A percentile compares a stretch with the other conserved stretches of the same genome.
phyloP scores from a whole-genome alignment of 2,329 filamentous ascomycete genomes.

The Eutypella sp. region DNA sequence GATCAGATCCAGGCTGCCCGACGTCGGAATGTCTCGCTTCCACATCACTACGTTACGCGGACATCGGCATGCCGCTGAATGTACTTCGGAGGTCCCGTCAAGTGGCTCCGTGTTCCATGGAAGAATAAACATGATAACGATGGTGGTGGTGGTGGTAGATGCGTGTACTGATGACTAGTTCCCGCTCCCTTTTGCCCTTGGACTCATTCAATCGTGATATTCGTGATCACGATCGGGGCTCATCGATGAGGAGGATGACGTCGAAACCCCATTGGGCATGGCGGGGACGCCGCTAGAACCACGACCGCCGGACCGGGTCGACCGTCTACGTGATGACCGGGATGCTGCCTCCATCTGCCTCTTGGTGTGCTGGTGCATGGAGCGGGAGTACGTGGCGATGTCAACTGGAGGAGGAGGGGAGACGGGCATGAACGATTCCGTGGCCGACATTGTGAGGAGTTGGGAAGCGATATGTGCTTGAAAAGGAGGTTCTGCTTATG shows the following conservation, averaged over 20 bases:
- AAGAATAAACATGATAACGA: too few species aligned
- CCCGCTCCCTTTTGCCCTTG: too few species aligned
- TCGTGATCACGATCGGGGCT: slow-evolving; percentile 15
- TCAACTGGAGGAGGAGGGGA: slow-evolving; percentile 24
- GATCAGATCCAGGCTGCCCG: too few species aligned
- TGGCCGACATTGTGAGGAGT: slow-evolving; percentile 21
- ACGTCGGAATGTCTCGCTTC: too few species aligned
- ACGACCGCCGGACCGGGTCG: slow-evolving; percentile 8
- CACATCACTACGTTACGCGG: too few species aligned
- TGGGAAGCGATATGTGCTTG: background rate
- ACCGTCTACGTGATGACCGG: slow-evolving; percentile 36
- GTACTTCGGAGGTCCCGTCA: too few species aligned
- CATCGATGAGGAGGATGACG: slow-evolving; percentile 9
- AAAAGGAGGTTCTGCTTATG: too few species aligned
- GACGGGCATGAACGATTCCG: slow-evolving; percentile 20
- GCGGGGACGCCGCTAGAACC: slow-evolving; percentile 9
- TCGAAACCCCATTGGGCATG: slow-evolving; percentile 23
- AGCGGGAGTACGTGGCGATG: slow-evolving; percentile 46
- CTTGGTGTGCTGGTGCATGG: slow-evolving; percentile 62
- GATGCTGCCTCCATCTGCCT: slow-evolving; percentile 58
- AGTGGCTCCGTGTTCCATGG: too few species aligned
- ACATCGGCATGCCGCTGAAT: too few species aligned
- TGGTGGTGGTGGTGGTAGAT: too few species aligned
- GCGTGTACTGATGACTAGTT: too few species aligned
- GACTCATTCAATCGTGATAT: slow-evolving; percentile 25